Conservation (phyloP, 2,329 filamentous ascomycete species). For the Ascochyta fabae region DNA sequence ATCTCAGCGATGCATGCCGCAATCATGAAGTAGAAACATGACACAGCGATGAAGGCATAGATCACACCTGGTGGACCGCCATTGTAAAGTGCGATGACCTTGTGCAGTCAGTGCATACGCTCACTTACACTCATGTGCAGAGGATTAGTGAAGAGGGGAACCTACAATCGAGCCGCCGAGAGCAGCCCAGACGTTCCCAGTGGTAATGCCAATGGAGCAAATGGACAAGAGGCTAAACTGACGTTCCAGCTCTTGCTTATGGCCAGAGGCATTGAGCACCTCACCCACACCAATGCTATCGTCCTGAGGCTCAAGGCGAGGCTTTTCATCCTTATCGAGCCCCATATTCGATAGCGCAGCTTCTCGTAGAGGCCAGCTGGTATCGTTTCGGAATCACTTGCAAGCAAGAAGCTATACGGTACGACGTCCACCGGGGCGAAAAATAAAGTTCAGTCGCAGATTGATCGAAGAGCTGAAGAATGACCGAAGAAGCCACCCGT, state of each 20-base stretch:
- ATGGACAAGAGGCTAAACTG: constrained; percentile 58
- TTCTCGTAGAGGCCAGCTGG: not conserved
- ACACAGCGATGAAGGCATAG: constrained; percentile 57
- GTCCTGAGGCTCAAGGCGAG: constrained; percentile 24
- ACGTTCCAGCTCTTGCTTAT: constrained; percentile 59
- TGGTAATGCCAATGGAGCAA: constrained; percentile 55
- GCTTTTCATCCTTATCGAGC: constrained; percentile 20
- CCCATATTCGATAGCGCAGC: not conserved
- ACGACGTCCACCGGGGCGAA: not conserved
- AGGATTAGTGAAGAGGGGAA: not conserved
- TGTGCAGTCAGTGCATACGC: not conserved
- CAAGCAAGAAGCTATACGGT: not conserved
- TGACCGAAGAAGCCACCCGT: not conserved
- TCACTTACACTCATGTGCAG: not conserved
- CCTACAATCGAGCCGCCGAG: constrained; percentile 57
- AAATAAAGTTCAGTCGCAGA: constrained; percentile 9
- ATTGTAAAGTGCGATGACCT: constrained; percentile 53
- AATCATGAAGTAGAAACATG: constrained; percentile 60
- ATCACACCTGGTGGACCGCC: constrained; percentile 56
- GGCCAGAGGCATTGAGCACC: constrained; percentile 58
- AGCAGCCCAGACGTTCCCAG: constrained; percentile 53
- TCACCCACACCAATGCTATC: constrained; percentile 37
- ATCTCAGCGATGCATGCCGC: constrained; percentile 60
- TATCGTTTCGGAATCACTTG: not conserved
- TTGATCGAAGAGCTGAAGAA: constrained; percentile 1